Evolutionary conservation across 23 red algal species (phyloP).

Genomic region (Cyanidioschyzon merolae): DNA sequence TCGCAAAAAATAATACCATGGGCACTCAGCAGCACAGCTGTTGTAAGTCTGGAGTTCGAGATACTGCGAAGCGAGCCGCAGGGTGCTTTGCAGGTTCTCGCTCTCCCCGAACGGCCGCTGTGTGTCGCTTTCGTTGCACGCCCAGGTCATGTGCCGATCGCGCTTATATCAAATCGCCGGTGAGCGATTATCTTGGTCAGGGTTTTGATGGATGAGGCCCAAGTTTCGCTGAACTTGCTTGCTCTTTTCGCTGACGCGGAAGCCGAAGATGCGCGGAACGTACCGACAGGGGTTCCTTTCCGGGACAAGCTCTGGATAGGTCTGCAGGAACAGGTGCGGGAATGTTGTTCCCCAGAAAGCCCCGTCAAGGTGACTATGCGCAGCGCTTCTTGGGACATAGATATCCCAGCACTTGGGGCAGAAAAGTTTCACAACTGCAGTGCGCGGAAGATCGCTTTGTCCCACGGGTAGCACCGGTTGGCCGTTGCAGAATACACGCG

Average conservation of each 20-base stretch:
- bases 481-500: slow-evolving; percentile 74
- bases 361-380: slow-evolving; percentile 70
- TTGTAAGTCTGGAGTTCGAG: no score
- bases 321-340: slow-evolving; percentile 94
- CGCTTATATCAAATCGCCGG: no score
- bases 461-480: slow-evolving; percentile 92
- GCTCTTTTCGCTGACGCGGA: slow-evolving; percentile 49
- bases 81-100: no score
- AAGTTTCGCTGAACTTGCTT: slow-evolving; percentile 57
- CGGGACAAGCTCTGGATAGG: slow-evolving; percentile 60
- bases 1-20: no score
- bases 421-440: slow-evolving; percentile 78
- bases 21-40: no score
- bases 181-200: not conserved
- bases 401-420: slow-evolving; percentile 95
- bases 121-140: no score
- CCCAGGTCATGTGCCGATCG: no score
- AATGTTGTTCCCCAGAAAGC: slow-evolving; percentile 98
- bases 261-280: slow-evolving; percentile 84
- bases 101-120: no score
- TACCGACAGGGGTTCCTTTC: slow-evolving; percentile 64
- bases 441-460: slow-evolving; percentile 67
- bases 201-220: not conserved
- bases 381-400: slow-evolving; percentile 58
- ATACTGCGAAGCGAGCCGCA: no score